Evolutionary conservation across 164 flowering plant species (phyloP).

Genomic region (Tinospora cordifolia): DNA sequence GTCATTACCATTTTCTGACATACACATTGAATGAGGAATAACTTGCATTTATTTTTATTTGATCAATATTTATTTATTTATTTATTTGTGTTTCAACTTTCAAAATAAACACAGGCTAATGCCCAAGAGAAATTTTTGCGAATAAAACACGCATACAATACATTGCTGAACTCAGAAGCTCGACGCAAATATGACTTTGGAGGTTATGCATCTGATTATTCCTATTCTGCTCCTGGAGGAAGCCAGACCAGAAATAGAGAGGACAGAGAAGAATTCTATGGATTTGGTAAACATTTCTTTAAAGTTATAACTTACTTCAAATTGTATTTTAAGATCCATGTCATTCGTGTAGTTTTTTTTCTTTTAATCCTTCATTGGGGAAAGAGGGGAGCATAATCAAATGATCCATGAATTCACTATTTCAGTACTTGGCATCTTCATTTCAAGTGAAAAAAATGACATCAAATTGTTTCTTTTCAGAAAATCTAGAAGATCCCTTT

Average conservation of each 20-base stretch:
- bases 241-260: slow-evolving; percentile 29
- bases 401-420: not conserved
- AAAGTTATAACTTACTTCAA: not conserved
- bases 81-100: not conserved
- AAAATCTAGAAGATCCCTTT: not conserved
- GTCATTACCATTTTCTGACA: not conserved
- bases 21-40: not conserved
- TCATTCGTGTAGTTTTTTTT: not conserved
- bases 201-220: slow-evolving; percentile 32
- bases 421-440: not conserved
- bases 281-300: slow-evolving; percentile 50
- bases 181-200: slow-evolving; percentile 41
- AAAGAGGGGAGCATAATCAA: not conserved
- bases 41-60: not conserved
- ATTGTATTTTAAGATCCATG: not conserved
- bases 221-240: slow-evolving; percentile 37
- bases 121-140: slow-evolving; percentile 91
- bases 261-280: slow-evolving; percentile 83
- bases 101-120: slow-evolving; percentile 41
- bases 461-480: too few relatives aligned
- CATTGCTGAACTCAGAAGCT: slow-evolving; percentile 60
- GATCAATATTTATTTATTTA: not conserved
- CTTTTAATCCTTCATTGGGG: not conserved
- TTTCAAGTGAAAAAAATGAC: not conserved
- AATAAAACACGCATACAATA: slow-evolving; percentile 90